Base-by-base conservation (phyloP, 352 stramenopile species). In the Aphanomyces astaci region DNA sequence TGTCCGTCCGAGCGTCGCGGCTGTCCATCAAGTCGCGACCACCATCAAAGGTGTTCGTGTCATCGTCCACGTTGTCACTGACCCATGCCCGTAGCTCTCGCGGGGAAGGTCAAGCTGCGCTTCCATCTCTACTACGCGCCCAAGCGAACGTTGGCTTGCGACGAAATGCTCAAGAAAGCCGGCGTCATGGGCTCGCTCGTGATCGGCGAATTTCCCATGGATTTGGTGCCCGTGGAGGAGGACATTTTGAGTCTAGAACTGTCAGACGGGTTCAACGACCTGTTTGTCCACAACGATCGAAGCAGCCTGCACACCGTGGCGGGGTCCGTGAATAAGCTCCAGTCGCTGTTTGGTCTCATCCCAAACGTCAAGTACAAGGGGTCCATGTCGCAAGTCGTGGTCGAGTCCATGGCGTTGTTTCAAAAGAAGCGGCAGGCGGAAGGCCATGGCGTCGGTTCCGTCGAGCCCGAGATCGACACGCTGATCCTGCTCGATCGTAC, bases 211-310 rank as follows among this genome's bases (percentile, higher is more conserved):
- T 95, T 96, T 77, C 89, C 88, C 40, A 81, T 98, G 30, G 95
- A 98, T 78, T 77, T 98, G 10, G 97, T 98, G 65, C 95, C 96
- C 1, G 86, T 98, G 24, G 96, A 98, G 75, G 92, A 92, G 55
- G 96, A 98, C 74, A 70, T 99, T 4, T 71, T 98, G 10, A 96
- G 86, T 72, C 83, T 98, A 32, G 96, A 99, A 78, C 80, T 97
- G 33, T 79, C 92, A 46, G 69, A 81, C 45, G 90, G 88, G 48
- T 94, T 97, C 71, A 78, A 80, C 40, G 87, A 95, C 71, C 81
- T 93, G 13, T 91, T 89, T 63, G 80, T 98, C 2, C 85, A 97
- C 65, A 84, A 85, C 25, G 94, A 95, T 73, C 94, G 96, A 69
- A 92, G 81, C 31, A 85, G 82, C 57, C 77, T 97, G 17, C 86